Conservation (phyloP, 2,329 filamentous ascomycete species). For the Lanzia echinophila region DNA sequence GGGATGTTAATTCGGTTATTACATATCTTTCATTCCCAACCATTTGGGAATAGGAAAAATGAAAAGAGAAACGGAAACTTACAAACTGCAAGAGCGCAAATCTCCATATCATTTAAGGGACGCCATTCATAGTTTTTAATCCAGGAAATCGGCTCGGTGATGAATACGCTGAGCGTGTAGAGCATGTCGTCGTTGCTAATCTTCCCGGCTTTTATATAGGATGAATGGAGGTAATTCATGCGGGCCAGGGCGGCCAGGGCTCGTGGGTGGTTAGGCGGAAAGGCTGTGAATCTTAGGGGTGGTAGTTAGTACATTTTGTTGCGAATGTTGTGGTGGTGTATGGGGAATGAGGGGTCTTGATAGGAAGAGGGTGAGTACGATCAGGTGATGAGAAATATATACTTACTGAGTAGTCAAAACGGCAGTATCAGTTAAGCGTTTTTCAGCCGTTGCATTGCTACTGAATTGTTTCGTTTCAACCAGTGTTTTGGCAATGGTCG, state of each 20-base stretch:
- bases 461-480: constrained; percentile 44
- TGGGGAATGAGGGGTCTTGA: not conserved
- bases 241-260: constrained; percentile 48
- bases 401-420: constrained; percentile 20
- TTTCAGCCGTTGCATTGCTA: constrained; percentile 39
- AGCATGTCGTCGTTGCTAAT: constrained; percentile 59
- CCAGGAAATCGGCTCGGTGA: constrained; percentile 59
- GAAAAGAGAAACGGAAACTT: too few relatives aligned
- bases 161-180: constrained; percentile 60
- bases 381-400: not conserved
- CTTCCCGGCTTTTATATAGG: constrained; percentile 49
- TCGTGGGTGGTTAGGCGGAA: constrained; percentile 30
- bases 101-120: constrained; percentile 56
- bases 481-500: constrained; percentile 44
- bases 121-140: constrained; percentile 66
- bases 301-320: not conserved
- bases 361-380: not conserved
- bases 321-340: not conserved
- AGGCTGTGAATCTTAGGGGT: constrained; percentile 12
- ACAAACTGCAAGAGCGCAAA: constrained; percentile 58
- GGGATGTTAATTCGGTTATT: too few relatives aligned
- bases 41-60: too few relatives aligned
- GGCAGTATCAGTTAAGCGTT: constrained; percentile 29
- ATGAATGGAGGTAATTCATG: constrained; percentile 56
- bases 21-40: too few relatives aligned